A percentile compares a stretch with the other conserved stretches of the same genome.
Evolutionary conservation across 768 basidiomycete species (phyloP).

Genomic region (Termitomyces eurrhizus): DNA sequence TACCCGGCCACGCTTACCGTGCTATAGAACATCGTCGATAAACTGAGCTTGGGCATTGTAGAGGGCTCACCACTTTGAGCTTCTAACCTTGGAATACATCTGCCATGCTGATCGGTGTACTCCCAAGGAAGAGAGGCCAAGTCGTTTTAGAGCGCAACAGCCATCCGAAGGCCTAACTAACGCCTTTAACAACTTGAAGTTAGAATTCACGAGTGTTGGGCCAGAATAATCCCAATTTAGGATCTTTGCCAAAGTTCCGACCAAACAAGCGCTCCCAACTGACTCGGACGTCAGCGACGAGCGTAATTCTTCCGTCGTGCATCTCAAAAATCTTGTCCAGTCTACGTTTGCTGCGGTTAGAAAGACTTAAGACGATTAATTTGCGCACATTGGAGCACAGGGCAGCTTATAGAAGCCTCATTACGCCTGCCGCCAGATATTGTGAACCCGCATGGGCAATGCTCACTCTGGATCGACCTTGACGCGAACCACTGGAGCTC

Average conservation of each 20-base stretch:
- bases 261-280: neutral
- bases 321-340: neutral
- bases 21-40: too few relatives aligned
- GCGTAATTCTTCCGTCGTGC: neutral
- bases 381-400: neutral
- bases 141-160: too few relatives aligned
- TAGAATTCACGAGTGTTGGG: neutral
- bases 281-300: neutral
- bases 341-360: neutral
- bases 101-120: too few relatives aligned
- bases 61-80: too few relatives aligned
- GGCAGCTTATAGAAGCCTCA: neutral
- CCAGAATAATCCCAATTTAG: neutral
- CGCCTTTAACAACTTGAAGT: neutral
- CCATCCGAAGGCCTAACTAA: neutral
- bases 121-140: too few relatives aligned
- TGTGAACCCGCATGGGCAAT: conserved; percentile 61
- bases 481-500: conserved; percentile 70
- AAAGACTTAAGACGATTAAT: neutral
- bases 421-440: neutral
- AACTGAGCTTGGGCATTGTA: too few relatives aligned
- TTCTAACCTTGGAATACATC: too few relatives aligned
- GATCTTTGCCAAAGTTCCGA: neutral
- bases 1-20: too few relatives aligned
- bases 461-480: conserved; percentile 66